These are phyloP conservation scores for Ajuga chamaepitys DNA, from an alignment of 257 asterid species.

Conservation along the genomic window DNA sequence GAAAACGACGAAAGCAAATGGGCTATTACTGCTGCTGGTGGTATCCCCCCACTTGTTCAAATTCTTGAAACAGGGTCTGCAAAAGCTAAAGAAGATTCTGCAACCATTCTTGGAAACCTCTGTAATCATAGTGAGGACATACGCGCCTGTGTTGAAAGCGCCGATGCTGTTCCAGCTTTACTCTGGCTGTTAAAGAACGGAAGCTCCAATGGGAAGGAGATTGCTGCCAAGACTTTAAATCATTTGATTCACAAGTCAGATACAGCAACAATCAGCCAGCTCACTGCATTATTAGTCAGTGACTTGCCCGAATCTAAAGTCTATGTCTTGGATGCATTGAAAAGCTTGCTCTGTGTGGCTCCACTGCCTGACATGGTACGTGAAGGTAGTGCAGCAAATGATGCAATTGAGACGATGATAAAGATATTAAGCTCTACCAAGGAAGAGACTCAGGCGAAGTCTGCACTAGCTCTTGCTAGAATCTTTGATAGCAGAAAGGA, in stretches of 20 bases:
- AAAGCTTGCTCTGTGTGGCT: slow-evolving; percentile 87
- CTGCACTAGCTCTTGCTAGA: slow-evolving; percentile 86
- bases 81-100: slow-evolving; percentile 97
- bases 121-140: slow-evolving; percentile 99
- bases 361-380: slow-evolving; percentile 74
- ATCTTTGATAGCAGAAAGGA: slow-evolving; percentile 82
- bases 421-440: slow-evolving; percentile 67
- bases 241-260: slow-evolving; percentile 98
- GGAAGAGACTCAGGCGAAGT: slow-evolving; percentile 92
- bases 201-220: slow-evolving; percentile 88
- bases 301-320: slow-evolving; percentile 95
- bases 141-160: slow-evolving; percentile 99
- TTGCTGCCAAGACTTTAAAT: slow-evolving; percentile 93
- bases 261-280: slow-evolving; percentile 97
- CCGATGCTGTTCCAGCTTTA: slow-evolving; percentile 98
- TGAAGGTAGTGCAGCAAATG: slow-evolving; percentile 98
- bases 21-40: slow-evolving; percentile 99
- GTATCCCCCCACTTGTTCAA: slow-evolving; percentile 98
- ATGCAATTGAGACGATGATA: slow-evolving; percentile 92
- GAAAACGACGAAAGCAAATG: slow-evolving; percentile 98
- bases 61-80: slow-evolving; percentile 94
- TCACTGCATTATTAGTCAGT: slow-evolving; percentile 82
- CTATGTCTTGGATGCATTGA: slow-evolving; percentile 84
- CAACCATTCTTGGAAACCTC: slow-evolving; percentile 94
- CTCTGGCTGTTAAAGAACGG: slow-evolving; percentile 97